These are phyloP conservation scores for Yamadazyma spencermartinsiae DNA, from an alignment of 1,139 yeast genomes.

Conservation along the genomic window DNA sequence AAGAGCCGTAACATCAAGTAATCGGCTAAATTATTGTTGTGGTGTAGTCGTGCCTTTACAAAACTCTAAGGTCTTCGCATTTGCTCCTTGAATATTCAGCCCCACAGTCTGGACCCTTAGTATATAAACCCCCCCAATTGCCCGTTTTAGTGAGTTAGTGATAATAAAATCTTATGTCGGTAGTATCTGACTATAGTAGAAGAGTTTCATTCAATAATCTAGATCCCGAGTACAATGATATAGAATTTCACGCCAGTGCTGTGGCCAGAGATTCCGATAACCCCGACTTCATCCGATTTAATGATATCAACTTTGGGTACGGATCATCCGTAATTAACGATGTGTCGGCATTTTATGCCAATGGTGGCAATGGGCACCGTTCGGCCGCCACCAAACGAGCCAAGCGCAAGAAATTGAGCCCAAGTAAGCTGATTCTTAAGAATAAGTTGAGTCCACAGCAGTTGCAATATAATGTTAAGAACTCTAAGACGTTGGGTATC, in stretches of 20 bases:
- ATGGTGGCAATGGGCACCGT: slow-evolving; percentile 3
- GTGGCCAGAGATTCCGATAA: neutral
- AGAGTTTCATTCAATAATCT: slow-evolving; percentile 49
- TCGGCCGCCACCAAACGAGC: slow-evolving; percentile 8
- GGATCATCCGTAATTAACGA: slow-evolving; percentile 16
- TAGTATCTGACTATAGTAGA: slow-evolving; percentile 21
- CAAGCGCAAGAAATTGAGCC: slow-evolving; percentile 24
- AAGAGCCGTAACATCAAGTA: too few species aligned
- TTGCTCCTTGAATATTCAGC: neutral
- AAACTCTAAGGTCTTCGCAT: too few species aligned
- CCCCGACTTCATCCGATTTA: slow-evolving; percentile 6
- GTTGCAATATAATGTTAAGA: slow-evolving; percentile 23
- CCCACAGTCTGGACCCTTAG: neutral
- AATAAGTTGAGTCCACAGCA: slow-evolving; percentile 38
- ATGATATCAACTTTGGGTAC: slow-evolving; percentile 20
- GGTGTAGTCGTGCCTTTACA: too few species aligned
- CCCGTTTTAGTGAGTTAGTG: too few species aligned
- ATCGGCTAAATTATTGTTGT: too few species aligned
- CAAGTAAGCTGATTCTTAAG: slow-evolving; percentile 42
- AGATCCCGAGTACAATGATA: slow-evolving; percentile 19
- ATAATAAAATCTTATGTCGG: slow-evolving; percentile 12
- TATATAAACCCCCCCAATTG: neutral
- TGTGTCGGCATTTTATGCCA: slow-evolving; percentile 11
- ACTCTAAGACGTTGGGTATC: slow-evolving; percentile 15
- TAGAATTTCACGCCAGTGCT: slow-evolving; percentile 9